Evolutionary conservation across 257 asterid species (phyloP).

Genomic region (Sherardia arvensis): DNA sequence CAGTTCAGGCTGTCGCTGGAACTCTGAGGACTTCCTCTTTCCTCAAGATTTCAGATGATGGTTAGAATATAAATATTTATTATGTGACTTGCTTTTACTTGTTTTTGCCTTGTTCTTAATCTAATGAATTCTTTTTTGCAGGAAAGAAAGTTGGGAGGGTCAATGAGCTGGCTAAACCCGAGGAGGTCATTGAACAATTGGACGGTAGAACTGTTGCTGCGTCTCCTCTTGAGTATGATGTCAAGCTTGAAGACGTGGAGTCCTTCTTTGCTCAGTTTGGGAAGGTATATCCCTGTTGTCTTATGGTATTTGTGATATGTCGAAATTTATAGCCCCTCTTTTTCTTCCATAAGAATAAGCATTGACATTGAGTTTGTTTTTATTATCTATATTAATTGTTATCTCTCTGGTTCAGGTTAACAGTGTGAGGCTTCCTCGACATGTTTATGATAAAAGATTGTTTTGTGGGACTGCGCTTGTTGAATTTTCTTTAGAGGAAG

Average conservation of each 20-base stretch:
- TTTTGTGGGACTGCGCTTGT: conserved; percentile 83
- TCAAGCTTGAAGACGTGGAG: conserved; percentile 74
- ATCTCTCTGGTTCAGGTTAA: conserved; percentile 48
- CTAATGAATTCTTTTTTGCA: conserved; percentile 11
- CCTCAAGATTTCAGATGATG: conserved; percentile 83
- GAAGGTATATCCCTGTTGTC: conserved; percentile 31
- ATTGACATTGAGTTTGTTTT: neutral
- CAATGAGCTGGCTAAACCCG: conserved; percentile 62
- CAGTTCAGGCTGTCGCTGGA: conserved; percentile 61
- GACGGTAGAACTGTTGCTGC: conserved; percentile 81
- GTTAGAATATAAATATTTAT: conserved; percentile 27
- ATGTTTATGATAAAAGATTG: conserved; percentile 74
- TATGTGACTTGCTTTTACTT: neutral
- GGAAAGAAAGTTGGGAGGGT: conserved; percentile 76
- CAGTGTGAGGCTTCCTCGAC: conserved; percentile 97
- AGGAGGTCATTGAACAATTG: conserved; percentile 72
- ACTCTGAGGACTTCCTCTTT: conserved; percentile 63
- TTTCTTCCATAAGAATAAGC: neutral
- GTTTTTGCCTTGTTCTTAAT: neutral
- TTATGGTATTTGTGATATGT: too few relatives aligned
- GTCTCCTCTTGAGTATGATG: conserved; percentile 68
- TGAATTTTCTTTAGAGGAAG: conserved; percentile 85
- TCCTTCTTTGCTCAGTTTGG: conserved; percentile 59
- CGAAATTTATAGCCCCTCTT: neutral
- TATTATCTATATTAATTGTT: neutral